Evolutionary conservation across 139 green algal genomes (phyloP).

Genomic region (Marvania coccoides): DNA sequence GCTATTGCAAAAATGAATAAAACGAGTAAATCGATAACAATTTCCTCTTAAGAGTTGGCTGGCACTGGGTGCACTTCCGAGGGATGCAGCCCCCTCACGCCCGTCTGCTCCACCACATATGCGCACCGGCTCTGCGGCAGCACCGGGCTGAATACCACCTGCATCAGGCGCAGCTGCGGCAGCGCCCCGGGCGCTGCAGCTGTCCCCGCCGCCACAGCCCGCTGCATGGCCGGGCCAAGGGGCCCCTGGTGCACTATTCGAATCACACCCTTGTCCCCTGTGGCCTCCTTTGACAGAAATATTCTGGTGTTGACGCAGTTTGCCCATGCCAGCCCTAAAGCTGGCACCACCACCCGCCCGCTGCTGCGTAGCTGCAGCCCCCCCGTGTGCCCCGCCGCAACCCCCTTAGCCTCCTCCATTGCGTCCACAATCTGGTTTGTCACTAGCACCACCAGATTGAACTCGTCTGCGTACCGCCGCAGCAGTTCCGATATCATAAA

Average conservation of each 20-base stretch:
- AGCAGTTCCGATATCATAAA: slow-evolving; percentile 42
- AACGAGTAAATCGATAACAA: background rate
- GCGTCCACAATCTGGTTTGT: slow-evolving; percentile 60
- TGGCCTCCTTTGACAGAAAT: slow-evolving; percentile 33
- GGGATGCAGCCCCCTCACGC: slow-evolving; percentile 28
- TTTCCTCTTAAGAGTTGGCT: background rate
- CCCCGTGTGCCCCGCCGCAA: slow-evolving; percentile 10
- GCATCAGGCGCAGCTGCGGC: slow-evolving; percentile 5
- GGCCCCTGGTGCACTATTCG: background rate
- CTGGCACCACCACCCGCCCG: slow-evolving; percentile 50
- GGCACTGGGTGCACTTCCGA: background rate
- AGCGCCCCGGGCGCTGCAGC: background rate
- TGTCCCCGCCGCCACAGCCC: background rate
- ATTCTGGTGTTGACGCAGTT: slow-evolving; percentile 65
- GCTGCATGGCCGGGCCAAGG: background rate
- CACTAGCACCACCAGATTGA: slow-evolving; percentile 51
- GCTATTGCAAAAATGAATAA: too few relatives aligned
- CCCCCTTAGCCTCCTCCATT: slow-evolving; percentile 3
- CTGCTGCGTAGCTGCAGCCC: slow-evolving; percentile 33
- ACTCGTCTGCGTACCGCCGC: slow-evolving; percentile 31
- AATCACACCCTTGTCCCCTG: too few relatives aligned
- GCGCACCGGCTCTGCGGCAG: slow-evolving; percentile 29
- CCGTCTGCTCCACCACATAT: slow-evolving; percentile 25
- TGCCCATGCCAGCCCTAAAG: slow-evolving; percentile 66
- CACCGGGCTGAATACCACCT: slow-evolving; percentile 55